Evolutionary conservation across 306 rosid genomes (phyloP).

Genomic region (Cajanus cajan): DNA sequence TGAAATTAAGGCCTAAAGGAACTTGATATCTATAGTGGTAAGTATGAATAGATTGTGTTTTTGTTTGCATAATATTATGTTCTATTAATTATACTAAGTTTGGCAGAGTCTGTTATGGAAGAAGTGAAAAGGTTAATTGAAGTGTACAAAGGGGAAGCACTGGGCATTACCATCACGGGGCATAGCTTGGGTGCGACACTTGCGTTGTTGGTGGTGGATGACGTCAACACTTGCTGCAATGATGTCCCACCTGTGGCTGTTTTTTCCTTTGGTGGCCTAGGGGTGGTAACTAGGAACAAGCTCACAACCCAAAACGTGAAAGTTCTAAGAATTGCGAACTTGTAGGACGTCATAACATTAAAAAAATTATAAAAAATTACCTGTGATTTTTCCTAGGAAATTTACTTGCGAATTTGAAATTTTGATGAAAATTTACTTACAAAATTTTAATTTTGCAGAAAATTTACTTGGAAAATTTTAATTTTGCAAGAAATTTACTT

Average conservation of each 20-base stretch:
- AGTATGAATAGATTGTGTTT: too few species aligned
- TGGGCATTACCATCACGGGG: conserved; percentile 82
- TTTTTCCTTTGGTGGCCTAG: conserved; percentile 88
- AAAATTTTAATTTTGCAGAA: too few species aligned
- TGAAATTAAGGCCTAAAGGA: too few species aligned
- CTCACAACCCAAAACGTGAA: conserved; percentile 56
- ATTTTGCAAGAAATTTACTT: too few species aligned
- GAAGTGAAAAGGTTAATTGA: conserved; percentile 68
- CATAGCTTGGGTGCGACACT: conserved; percentile 92
- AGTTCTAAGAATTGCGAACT: conserved; percentile 75
- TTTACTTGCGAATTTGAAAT: too few species aligned
- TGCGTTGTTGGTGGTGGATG: conserved; percentile 75
- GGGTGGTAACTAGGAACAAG: conserved; percentile 64
- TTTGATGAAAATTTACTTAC: too few species aligned
- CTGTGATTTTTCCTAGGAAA: too few species aligned
- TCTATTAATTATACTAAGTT: too few species aligned
- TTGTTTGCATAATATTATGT: too few species aligned
- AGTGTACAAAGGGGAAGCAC: conserved; percentile 56
- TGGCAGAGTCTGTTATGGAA: conserved; percentile 62
- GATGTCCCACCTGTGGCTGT: conserved; percentile 71
- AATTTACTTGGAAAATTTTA: too few species aligned
- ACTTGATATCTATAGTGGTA: too few species aligned
- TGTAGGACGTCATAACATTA: conserved; percentile 87
- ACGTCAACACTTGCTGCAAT: conserved; percentile 37
- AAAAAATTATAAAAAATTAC: too few species aligned